A percentile compares a stretch with the other conserved stretches of the same genome.
Conservation (phyloP, 495 filamentous ascomycete species). For the Penicillium cinerascens region DNA sequence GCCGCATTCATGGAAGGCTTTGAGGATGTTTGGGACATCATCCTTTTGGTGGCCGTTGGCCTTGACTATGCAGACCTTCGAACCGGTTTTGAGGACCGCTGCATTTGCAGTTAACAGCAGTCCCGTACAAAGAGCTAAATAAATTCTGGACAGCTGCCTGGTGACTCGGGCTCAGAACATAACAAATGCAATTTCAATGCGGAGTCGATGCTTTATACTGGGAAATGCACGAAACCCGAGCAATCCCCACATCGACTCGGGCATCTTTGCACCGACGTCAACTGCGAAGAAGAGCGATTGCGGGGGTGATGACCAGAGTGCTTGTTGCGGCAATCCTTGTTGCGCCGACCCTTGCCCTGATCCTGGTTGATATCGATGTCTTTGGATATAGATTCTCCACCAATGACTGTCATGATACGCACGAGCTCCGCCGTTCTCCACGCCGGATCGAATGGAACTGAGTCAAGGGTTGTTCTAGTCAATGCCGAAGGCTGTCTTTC, state of each 20-base stretch:
- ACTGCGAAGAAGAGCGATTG: slow-evolving; percentile 9
- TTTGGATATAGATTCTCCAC: slow-evolving; percentile 14
- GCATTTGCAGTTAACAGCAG: slow-evolving; percentile 2
- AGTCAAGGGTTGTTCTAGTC: slow-evolving; percentile 2
- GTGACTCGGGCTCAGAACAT: neutral
- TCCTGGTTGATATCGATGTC: slow-evolving; percentile 4
- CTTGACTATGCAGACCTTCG: slow-evolving; percentile 27
- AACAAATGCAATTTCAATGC: neutral
- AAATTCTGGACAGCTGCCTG: neutral
- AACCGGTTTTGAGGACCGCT: neutral
- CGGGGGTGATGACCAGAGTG: slow-evolving; percentile 6
- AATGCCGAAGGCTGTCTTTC: slow-evolving; percentile 4
- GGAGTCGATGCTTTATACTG: neutral
- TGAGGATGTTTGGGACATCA: slow-evolving; percentile 49
- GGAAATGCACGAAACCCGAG: neutral
- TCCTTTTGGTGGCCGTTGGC: slow-evolving; percentile 30
- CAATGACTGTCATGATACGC: slow-evolving; percentile 10
- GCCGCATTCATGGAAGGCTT: slow-evolving; percentile 49
- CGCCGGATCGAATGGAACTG: neutral
- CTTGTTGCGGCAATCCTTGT: too few relatives aligned
- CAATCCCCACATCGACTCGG: slow-evolving; percentile 4
- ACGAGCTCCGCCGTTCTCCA: neutral
- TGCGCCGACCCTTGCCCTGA: slow-evolving; percentile 9
- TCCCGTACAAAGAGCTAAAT: slow-evolving; percentile 1
- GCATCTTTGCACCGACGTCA: slow-evolving; percentile 12